Evolutionary conservation across 352 stramenopile species (phyloP), one percentile per base, ranked within the genome.

Genomic region (Phytopythium cucurbitacearum): DNA sequence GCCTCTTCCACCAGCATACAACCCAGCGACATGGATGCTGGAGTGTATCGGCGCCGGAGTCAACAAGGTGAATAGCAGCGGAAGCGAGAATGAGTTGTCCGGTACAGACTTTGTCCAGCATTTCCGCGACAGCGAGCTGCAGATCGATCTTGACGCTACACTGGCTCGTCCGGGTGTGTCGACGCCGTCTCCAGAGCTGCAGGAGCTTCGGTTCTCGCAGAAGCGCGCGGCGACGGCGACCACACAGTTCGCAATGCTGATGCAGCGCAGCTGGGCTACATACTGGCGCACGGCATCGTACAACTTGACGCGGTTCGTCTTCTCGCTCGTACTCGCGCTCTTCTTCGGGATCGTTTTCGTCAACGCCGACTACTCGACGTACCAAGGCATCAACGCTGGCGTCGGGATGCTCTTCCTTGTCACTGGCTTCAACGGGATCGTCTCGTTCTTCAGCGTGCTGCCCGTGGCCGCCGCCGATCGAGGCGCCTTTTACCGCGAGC

Each of bases 21-120:
- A 73, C 28, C 88, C 88, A 28, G 85, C 85, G 12, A 94, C 85
- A 6, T 97, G 85, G 85, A 95, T 97, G 85, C 60, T 97, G 0
- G 75, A 85, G 7, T 71, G 63, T 13, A 83, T 83, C 40, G 73
- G 75, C 9, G 75, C 71, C 3, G 82, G 73, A 11, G 62, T 72
- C 13, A 66, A 57, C 34, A 48, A 54, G 42, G 39, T 37, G 8
- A 12, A 32, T 32, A 13, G 41, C 0, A n/a, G 36, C 3, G 36
- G 21, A 9, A 34, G 11, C 4, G 32, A 52, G 6, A 33, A 36
- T 11, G 41, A 55, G 0, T 43, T 12, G 1, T 5, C 5, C 36
- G 21, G 15, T 21, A 32, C 59, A 7, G 68, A 84, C 21, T 84
- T 84, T 50, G 73, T 65, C 5, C 51, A 59, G 7, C 34, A 61